Evolutionary conservation across 176 grass and related monocot genomes (phyloP).

Genomic region (Zoysia pacifica): DNA sequence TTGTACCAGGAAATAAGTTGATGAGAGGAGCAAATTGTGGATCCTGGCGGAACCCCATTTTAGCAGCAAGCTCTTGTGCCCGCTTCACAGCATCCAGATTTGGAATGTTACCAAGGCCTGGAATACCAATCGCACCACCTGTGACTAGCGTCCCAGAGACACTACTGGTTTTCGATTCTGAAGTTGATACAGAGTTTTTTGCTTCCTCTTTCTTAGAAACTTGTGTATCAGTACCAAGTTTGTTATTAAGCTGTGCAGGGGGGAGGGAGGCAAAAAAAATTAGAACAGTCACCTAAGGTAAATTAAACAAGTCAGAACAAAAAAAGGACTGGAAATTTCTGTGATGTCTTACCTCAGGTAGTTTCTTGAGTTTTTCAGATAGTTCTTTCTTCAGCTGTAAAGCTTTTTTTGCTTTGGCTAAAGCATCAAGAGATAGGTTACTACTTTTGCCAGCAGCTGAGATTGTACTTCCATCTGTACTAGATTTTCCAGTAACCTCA

Average conservation of each 20-base stretch:
- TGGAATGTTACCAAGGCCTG: slow-evolving; percentile 67
- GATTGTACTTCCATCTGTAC: slow-evolving; percentile 92
- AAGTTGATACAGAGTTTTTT: slow-evolving; percentile 36
- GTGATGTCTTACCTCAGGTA: slow-evolving; percentile 61
- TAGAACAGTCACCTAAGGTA: slow-evolving; percentile 26
- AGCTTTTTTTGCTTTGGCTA: slow-evolving; percentile 99
- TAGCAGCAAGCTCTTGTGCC: slow-evolving; percentile 88
- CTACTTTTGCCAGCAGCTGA: slow-evolving; percentile 74
- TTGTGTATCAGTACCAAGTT: slow-evolving; percentile 58
- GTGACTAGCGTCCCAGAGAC: slow-evolving; percentile 33
- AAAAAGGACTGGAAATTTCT: background rate
- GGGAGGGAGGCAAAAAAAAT: background rate
- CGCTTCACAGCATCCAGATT: slow-evolving; percentile 91
- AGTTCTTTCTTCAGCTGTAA: slow-evolving; percentile 94
- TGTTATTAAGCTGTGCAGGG: slow-evolving; percentile 71
- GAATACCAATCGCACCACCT: slow-evolving; percentile 42
- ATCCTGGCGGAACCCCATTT: slow-evolving; percentile 95
- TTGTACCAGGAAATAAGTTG: slow-evolving; percentile 86
- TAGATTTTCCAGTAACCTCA: slow-evolving; percentile 99
- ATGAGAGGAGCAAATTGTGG: slow-evolving; percentile 83
- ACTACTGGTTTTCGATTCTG: slow-evolving; percentile 24
- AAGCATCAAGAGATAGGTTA: slow-evolving; percentile 95
- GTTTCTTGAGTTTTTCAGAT: slow-evolving; percentile 82
- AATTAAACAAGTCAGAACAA: slow-evolving; percentile 27
- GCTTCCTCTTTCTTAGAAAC: slow-evolving; percentile 54